phyloP scores from a whole-genome alignment of 1,284 basidiomycete genomes.

The Prillingera fragicola region DNA sequence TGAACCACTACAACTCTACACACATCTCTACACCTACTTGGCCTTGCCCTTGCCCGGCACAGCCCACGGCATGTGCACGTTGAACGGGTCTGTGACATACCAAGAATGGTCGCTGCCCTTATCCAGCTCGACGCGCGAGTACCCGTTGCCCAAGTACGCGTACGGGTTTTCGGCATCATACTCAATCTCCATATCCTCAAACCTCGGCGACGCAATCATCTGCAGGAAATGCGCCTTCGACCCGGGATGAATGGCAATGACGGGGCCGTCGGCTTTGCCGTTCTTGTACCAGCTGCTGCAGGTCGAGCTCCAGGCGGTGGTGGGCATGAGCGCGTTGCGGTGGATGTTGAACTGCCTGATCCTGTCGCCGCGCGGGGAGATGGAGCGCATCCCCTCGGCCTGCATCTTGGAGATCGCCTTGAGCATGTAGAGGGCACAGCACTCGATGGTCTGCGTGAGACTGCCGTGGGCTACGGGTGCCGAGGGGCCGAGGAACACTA shows the following conservation, averaged over 20 bases:
- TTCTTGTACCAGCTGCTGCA: conserved; percentile 30
- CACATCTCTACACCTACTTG: too few species aligned
- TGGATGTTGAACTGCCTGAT: conserved; percentile 37
- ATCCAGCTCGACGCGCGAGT: conserved; percentile 26
- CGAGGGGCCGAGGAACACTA: conserved; percentile 27
- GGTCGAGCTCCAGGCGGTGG: conserved; percentile 26
- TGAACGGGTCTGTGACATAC: conserved; percentile 7
- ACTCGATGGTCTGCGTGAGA: conserved; percentile 25
- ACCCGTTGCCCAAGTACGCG: conserved; percentile 31
- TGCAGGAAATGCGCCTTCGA: conserved; percentile 26
- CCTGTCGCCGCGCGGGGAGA: conserved; percentile 25
- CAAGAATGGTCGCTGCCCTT: conserved; percentile 8
- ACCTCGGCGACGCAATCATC: conserved; percentile 28
- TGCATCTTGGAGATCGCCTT: conserved; percentile 26
- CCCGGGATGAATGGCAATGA: conserved; percentile 22
- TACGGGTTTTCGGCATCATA: conserved; percentile 26
- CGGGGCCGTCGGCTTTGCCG: conserved; percentile 14
- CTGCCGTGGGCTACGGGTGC: conserved; percentile 29
- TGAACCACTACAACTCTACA: too few species aligned
- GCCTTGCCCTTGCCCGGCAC: too few species aligned
- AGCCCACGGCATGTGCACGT: conserved; percentile 4
- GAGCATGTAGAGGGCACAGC: conserved; percentile 11
- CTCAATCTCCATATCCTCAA: conserved; percentile 36
- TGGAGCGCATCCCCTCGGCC: conserved; percentile 21
- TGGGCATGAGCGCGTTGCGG: conserved; percentile 25